These are phyloP conservation scores for Wickerhamomyces ciferrii DNA, from an alignment of 805 yeast genomes.

Conservation along the genomic window DNA sequence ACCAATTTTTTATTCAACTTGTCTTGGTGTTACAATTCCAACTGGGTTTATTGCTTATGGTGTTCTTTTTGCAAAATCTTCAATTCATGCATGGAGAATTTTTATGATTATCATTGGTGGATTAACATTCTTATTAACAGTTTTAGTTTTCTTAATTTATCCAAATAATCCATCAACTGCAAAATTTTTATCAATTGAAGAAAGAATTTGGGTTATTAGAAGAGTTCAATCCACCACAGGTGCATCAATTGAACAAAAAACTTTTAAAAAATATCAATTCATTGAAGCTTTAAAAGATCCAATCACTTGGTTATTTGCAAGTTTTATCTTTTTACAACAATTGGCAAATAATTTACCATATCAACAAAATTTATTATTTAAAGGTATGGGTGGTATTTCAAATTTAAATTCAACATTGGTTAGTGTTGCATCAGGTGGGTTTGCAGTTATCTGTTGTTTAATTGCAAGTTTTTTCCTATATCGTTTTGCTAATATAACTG, in stretches of 20 bases:
- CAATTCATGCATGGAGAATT: constrained; percentile 42
- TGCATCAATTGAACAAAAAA: constrained; percentile 39
- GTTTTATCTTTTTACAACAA: constrained; percentile 37
- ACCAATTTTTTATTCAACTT: constrained; percentile 47
- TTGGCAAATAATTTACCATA: constrained; percentile 49
- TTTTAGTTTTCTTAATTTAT: constrained; percentile 33
- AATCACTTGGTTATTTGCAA: constrained; percentile 36
- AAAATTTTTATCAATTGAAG: constrained; percentile 39
- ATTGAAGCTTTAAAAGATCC: constrained; percentile 47
- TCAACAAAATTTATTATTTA: constrained; percentile 45
- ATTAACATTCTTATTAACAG: constrained; percentile 36
- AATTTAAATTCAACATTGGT: constrained; percentile 45
- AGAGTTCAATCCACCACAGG: constrained; percentile 34
- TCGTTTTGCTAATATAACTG: constrained; percentile 30
- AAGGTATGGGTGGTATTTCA: constrained; percentile 37
- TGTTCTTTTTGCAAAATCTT: constrained; percentile 23
- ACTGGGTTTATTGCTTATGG: constrained; percentile 44
- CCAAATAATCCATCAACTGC: constrained; percentile 56
- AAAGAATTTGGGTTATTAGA: constrained; percentile 43
- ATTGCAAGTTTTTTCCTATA: constrained; percentile 30
- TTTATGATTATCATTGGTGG: constrained; percentile 54
- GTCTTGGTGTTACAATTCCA: constrained; percentile 47
- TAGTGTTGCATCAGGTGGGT: constrained; percentile 49
- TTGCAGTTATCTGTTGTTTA: constrained; percentile 34
- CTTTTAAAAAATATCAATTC: constrained; percentile 42